Percentiles rank a stretch among this genome's conserved stretches.
These are phyloP conservation scores for Sarcocystis neurona DNA, from an alignment of 169 alveolate species.

Conservation along the genomic window DNA sequence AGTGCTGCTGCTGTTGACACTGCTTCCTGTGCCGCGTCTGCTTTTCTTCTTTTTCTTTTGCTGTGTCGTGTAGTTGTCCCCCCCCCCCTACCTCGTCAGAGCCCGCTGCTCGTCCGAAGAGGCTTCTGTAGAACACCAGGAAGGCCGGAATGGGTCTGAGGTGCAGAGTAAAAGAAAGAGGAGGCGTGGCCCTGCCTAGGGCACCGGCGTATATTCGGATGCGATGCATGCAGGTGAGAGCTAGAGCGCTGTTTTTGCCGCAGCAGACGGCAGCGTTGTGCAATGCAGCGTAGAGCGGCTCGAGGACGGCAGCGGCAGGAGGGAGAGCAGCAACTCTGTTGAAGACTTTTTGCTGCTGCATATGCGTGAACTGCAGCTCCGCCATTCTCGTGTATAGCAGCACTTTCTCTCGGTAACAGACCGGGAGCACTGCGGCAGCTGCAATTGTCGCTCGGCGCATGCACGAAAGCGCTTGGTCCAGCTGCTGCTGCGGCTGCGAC, in stretches of 20 bases:
- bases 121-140: neutral
- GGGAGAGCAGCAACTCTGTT: conserved; percentile 57
- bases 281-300: conserved; percentile 73
- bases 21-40: neutral
- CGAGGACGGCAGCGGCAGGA: conserved; percentile 64
- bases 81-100: conserved; percentile 13
- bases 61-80: neutral
- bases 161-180: neutral
- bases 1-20: too few relatives aligned
- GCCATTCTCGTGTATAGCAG: conserved; percentile 80
- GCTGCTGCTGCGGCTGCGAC: conserved; percentile 74
- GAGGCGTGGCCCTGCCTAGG: conserved; percentile 74
- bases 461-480: conserved; percentile 69
- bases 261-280: conserved; percentile 79
- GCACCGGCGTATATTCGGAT: conserved; percentile 73
- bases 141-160: neutral
- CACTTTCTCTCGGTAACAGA: conserved; percentile 81
- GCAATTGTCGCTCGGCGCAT: conserved; percentile 79
- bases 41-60: neutral
- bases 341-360: conserved; percentile 60
- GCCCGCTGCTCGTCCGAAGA: neutral
- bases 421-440: conserved; percentile 84
- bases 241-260: conserved; percentile 71
- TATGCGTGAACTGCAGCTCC: conserved; percentile 75
- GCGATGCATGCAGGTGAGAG: conserved; percentile 70